Base-by-base conservation (phyloP, 2,329 filamentous ascomycete genomes). In the Fusarium sp. region DNA sequence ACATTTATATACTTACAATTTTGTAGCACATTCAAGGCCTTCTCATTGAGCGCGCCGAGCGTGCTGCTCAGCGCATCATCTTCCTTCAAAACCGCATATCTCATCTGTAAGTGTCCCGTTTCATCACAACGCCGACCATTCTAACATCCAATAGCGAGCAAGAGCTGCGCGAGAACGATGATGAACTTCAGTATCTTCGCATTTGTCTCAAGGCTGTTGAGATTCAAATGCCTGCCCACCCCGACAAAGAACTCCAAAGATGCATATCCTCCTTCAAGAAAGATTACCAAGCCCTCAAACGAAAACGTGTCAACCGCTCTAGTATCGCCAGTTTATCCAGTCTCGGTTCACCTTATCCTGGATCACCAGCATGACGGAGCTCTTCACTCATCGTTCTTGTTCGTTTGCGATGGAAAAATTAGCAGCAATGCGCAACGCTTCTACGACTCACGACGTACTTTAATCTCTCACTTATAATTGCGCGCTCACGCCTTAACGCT, bases 171-270 rank as follows among this genome's bases (percentile, higher is more conserved):
- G 83, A 86, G 71, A 85, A 86, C 73, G 86, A 90, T 67, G 85
- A 87, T 42, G 88, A 91, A 75, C 82, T 91, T 29, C 83, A 86
- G 46, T 88, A 88, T 75, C 83, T 90, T 44, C 86, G 88, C 61
- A 87, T 92, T 65, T 86, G 87, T 74, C 82, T 90, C 67, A 87
- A 89, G 69, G 87, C 86, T 24, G 85, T 91, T 70, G 88, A 91
- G 80, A 85, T 89, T 20, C 86, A 88, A 70, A 85, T 85, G 75
- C 81, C 85, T 7, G 77, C 81, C 45, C 83, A 84, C 61, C 82
- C 83, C 4, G 86, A 90, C 75, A 81, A 83, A 29, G 88, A 90
- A 63, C 83, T 91, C 34, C 81, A 84, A 65, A 83, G 85, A 66
- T 88, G 87, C 76, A 90, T 91, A 68, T 80, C 83, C 62, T 84